Percentiles rank a stretch among this genome's conserved stretches.
Conservation (phyloP, 23 red algal species). For the Agarophyton chilense region DNA sequence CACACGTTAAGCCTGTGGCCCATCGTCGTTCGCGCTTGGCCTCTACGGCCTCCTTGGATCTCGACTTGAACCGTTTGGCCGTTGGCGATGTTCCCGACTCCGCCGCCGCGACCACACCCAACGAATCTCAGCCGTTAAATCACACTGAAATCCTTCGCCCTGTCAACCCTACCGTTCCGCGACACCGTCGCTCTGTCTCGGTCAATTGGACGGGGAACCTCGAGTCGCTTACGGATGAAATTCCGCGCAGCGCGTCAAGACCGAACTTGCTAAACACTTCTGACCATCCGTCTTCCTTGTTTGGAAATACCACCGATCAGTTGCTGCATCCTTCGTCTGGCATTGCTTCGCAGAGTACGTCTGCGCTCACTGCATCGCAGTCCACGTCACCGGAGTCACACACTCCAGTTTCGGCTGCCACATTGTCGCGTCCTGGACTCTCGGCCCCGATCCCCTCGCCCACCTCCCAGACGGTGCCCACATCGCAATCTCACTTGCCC, state of each 20-base stretch:
- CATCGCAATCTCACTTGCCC: slow-evolving; percentile 2
- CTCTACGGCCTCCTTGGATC: slow-evolving; percentile 57
- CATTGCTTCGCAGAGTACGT: slow-evolving; percentile 7
- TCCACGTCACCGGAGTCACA: not conserved
- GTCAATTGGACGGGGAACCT: slow-evolving; percentile 69
- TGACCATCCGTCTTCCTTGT: slow-evolving; percentile 5
- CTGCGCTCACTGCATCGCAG: not conserved
- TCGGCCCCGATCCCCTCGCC: not conserved
- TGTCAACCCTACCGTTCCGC: not conserved
- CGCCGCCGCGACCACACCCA: not conserved
- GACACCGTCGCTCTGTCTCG: slow-evolving; percentile 60
- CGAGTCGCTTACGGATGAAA: slow-evolving; percentile 1
- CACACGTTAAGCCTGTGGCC: not conserved
- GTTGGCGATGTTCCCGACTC: not conserved
- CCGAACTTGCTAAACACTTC: slow-evolving; percentile 17
- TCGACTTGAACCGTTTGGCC: slow-evolving; percentile 42
- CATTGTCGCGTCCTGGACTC: not conserved
- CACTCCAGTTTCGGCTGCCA: not conserved
- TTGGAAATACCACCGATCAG: slow-evolving; percentile 2
- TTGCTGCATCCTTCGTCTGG: slow-evolving; percentile 25
- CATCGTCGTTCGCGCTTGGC: slow-evolving; percentile 48
- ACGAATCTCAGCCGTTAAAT: not conserved
- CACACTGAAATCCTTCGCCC: not conserved
- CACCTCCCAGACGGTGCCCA: not conserved
- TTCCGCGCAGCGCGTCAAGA: slow-evolving; percentile 36